Evolutionary conservation across 1,284 basidiomycete species (phyloP).

Genomic region (Inonotus hispidus): DNA sequence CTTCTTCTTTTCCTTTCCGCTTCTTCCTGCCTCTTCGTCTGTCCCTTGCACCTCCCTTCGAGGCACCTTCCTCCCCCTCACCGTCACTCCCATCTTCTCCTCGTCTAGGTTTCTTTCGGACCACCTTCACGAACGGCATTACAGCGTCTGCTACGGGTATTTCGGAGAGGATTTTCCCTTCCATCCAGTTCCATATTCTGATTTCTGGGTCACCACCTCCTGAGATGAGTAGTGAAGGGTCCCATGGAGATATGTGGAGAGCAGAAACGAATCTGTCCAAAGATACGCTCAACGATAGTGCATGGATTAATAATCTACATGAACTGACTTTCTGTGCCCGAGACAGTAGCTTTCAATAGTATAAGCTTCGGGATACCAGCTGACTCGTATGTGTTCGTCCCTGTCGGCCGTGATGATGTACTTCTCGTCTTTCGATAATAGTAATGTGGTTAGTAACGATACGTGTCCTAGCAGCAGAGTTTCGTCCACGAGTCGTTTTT

Average conservation of each 20-base stretch:
- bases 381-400: slow-evolving; percentile 91
- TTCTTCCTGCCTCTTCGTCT: slow-evolving; percentile 26
- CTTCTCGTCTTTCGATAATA: slow-evolving; percentile 61
- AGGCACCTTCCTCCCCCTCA: slow-evolving; percentile 26
- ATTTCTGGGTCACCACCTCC: slow-evolving; percentile 83
- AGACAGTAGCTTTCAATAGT: slow-evolving; percentile 82
- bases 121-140: slow-evolving; percentile 56
- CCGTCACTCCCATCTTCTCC: slow-evolving; percentile 34
- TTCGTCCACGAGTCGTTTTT: slow-evolving; percentile 42
- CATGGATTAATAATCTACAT: too few species aligned
- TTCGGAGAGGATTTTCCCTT: slow-evolving; percentile 47
- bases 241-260: slow-evolving; percentile 58
- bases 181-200: slow-evolving; percentile 78
- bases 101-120: slow-evolving; percentile 30
- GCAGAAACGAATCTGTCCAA: slow-evolving; percentile 84
- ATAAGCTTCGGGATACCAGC: slow-evolving; percentile 80
- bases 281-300: too few species aligned
- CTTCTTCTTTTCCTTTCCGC: slow-evolving; percentile 27
- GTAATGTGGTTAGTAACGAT: slow-evolving; percentile 72
- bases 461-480: slow-evolving; percentile 80
- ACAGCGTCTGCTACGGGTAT: slow-evolving; percentile 52
- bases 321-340: slow-evolving; percentile 71
- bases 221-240: slow-evolving; percentile 56
- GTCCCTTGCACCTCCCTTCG: slow-evolving; percentile 23
- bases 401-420: slow-evolving; percentile 84